Conservation (phyloP, 2,329 filamentous ascomycete genomes). For the Didymellaceae sp. region DNA sequence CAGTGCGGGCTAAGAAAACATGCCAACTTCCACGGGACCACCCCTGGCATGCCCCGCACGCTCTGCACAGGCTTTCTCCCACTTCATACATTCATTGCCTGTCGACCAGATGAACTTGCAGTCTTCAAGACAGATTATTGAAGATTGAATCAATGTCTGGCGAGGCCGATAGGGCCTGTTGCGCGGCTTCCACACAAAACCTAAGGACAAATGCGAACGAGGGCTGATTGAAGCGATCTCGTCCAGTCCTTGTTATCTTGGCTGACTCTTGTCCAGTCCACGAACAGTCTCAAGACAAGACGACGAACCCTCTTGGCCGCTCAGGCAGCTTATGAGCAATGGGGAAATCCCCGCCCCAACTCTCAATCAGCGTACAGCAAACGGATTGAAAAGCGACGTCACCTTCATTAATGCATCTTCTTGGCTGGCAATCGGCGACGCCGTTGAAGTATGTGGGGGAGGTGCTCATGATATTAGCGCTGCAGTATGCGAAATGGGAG, state of each 20-base stretch:
- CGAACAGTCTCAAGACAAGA: slow-evolving; percentile 9
- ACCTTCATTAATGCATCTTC: neutral
- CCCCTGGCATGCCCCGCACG: too few species aligned
- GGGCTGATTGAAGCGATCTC: slow-evolving; percentile 1
- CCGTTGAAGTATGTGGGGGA: slow-evolving; percentile 4
- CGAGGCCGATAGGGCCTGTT: too few species aligned
- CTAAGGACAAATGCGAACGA: neutral
- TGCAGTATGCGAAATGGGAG: neutral
- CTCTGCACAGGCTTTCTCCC: too few species aligned
- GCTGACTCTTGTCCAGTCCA: slow-evolving; percentile 11
- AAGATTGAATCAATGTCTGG: too few species aligned
- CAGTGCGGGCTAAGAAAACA: too few species aligned
- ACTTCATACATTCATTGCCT: too few species aligned
- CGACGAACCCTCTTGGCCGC: slow-evolving; percentile 12
- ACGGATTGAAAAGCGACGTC: neutral
- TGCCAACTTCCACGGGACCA: too few species aligned
- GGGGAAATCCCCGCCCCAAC: slow-evolving; percentile 1
- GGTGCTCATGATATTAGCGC: slow-evolving; percentile 7
- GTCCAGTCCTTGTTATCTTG: slow-evolving; percentile 1
- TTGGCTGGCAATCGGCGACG: slow-evolving; percentile 7
- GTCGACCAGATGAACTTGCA: too few species aligned
- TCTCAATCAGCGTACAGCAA: neutral
- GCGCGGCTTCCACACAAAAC: too few species aligned
- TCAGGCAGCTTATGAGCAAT: slow-evolving; percentile 1
- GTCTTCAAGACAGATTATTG: too few species aligned